These are phyloP conservation scores for Lycium barbarum DNA, from an alignment of 257 asterid genomes.

Conservation along the genomic window DNA sequence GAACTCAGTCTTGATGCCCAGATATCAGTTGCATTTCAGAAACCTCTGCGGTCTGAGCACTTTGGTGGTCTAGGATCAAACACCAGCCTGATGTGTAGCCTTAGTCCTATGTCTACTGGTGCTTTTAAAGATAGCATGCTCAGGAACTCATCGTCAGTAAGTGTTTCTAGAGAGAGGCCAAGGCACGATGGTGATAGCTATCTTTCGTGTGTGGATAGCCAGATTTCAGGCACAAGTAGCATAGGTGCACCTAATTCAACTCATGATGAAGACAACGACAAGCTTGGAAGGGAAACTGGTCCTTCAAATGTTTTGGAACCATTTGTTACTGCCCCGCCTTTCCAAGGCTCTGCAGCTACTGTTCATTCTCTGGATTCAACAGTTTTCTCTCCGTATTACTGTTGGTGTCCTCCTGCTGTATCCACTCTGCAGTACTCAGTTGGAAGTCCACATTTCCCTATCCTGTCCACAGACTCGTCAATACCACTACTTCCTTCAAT, in stretches of 20 bases:
- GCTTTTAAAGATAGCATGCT: conserved; percentile 65
- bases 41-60: conserved; percentile 56
- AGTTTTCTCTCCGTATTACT: conserved; percentile 72
- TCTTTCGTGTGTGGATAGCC: conserved; percentile 45
- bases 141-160: conserved; percentile 55
- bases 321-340: conserved; percentile 39
- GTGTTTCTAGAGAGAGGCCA: conserved; percentile 55
- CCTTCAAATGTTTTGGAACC: conserved; percentile 51
- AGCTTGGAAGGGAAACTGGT: conserved; percentile 46
- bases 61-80: conserved; percentile 55
- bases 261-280: conserved; percentile 37
- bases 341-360: conserved; percentile 46
- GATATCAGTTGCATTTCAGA: conserved; percentile 48
- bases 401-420: conserved; percentile 89
- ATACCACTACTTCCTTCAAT: conserved; percentile 69
- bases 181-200: conserved; percentile 59
- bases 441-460: conserved; percentile 48
- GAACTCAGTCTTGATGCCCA: conserved; percentile 47
- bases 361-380: conserved; percentile 50
- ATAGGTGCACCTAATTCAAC: conserved; percentile 44
- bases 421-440: conserved; percentile 54
- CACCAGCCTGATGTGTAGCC: conserved; percentile 55
- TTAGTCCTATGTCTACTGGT: conserved; percentile 64
- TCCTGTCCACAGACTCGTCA: conserved; percentile 56
- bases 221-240: conserved; percentile 40